These are phyloP conservation scores for Mytilinidion resinicola DNA, from an alignment of 495 filamentous ascomycete genomes.

Conservation along the genomic window DNA sequence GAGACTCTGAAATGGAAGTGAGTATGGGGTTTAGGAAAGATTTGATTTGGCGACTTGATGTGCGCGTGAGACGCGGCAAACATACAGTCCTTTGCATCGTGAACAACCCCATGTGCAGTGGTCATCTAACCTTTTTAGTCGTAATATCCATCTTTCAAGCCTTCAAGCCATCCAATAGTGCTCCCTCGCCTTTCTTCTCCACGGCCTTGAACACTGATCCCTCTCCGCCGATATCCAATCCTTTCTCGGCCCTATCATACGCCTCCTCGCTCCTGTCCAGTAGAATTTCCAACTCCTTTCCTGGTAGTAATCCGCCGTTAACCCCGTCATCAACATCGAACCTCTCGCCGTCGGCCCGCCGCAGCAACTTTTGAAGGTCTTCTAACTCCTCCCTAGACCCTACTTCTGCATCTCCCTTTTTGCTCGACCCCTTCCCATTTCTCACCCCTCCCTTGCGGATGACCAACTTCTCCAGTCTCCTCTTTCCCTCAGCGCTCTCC, in stretches of 20 bases:
- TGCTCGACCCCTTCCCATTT: conserved; percentile 46
- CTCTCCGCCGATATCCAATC: conserved; percentile 51
- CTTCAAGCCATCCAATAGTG: conserved; percentile 36
- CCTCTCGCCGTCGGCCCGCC: conserved; percentile 52
- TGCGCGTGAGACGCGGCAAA: no score
- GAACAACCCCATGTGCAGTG: neutral
- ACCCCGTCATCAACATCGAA: conserved; percentile 55
- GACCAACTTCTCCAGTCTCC: conserved; percentile 88
- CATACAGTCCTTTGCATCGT: no score
- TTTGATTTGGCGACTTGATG: no score
- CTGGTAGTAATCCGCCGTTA: conserved; percentile 57
- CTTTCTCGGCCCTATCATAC: conserved; percentile 68
- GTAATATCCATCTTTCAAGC: neutral
- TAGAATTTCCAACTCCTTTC: conserved; percentile 70
- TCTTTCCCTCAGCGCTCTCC: conserved; percentile 83
- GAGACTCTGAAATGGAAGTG: no score
- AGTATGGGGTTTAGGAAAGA: no score
- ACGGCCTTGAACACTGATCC: conserved; percentile 56
- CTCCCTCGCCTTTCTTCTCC: conserved; percentile 52
- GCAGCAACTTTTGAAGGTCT: conserved; percentile 51
- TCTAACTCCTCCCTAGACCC: conserved; percentile 43
- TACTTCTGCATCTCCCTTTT: conserved; percentile 36
- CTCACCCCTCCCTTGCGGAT: conserved; percentile 84
- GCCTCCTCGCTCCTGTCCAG: conserved; percentile 84
- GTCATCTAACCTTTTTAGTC: no score